A percentile compares a stretch with the other conserved stretches of the same genome.
Evolutionary conservation across 495 filamentous ascomycete species (phyloP).

Genomic region (Saxophila tyrrhenica): DNA sequence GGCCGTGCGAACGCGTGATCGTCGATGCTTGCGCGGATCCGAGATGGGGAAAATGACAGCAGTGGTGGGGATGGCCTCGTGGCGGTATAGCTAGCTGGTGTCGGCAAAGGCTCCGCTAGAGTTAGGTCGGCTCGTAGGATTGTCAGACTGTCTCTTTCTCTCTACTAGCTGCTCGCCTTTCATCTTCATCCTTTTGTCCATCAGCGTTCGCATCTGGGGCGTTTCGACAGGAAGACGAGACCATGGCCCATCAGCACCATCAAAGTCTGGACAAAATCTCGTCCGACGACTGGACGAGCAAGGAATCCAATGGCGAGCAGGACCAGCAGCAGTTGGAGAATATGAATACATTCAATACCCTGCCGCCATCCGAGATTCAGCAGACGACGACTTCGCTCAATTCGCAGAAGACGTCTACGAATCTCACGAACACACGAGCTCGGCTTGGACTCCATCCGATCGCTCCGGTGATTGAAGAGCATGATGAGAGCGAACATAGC

Average conservation of each 20-base stretch:
- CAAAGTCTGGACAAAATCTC: background rate
- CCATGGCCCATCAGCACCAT: background rate
- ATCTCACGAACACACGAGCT: conserved; percentile 2
- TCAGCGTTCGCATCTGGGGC: too few relatives aligned
- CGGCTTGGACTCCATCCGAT: conserved; percentile 18
- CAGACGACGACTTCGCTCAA: background rate
- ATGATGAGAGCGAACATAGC: conserved; percentile 6
- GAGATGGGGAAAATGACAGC: background rate
- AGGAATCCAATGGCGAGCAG: background rate
- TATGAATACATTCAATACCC: too few relatives aligned
- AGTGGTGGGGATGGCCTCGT: background rate
- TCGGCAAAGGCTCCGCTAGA: too few relatives aligned
- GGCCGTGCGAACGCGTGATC: background rate
- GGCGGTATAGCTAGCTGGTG: too few relatives aligned
- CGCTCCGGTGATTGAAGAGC: conserved; percentile 18
- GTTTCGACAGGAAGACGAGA: too few relatives aligned
- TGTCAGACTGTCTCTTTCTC: too few relatives aligned
- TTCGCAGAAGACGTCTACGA: conserved; percentile 2
- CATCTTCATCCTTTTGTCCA: too few relatives aligned
- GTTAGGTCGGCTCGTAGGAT: too few relatives aligned
- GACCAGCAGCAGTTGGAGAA: background rate
- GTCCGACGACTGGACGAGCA: background rate
- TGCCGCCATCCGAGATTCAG: background rate
- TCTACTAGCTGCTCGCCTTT: too few relatives aligned
- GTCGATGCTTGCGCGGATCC: background rate